These are phyloP conservation scores for Omphalotus olearius DNA, from an alignment of 1,284 basidiomycete genomes.

Conservation along the genomic window DNA sequence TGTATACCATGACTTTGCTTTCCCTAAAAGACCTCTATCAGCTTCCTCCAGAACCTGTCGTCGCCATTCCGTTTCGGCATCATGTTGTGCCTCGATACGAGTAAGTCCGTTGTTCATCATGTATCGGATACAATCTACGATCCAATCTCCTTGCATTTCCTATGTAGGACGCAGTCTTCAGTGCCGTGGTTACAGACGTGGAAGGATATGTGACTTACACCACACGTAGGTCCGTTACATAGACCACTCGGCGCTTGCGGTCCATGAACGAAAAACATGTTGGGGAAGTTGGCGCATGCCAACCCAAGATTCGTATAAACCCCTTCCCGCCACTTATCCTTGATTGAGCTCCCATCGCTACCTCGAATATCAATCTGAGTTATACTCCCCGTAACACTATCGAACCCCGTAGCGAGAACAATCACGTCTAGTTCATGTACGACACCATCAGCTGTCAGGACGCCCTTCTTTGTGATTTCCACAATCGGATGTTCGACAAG, in stretches of 20 bases:
- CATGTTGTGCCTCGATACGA: slow-evolving; percentile 17
- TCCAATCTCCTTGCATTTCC: slow-evolving; percentile 24
- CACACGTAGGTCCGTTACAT: slow-evolving; percentile 22
- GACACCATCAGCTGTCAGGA: slow-evolving; percentile 19
- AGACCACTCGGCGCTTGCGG: slow-evolving; percentile 22
- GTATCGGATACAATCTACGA: slow-evolving; percentile 19
- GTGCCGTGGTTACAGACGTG: neutral
- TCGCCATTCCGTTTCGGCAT: slow-evolving; percentile 19
- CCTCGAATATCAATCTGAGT: slow-evolving; percentile 22
- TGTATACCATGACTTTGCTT: slow-evolving; percentile 4
- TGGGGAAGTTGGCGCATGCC: slow-evolving; percentile 19
- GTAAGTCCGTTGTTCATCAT: slow-evolving; percentile 17
- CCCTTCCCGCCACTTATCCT: slow-evolving; percentile 21
- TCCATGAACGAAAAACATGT: slow-evolving; percentile 25
- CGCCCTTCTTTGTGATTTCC: slow-evolving; percentile 18
- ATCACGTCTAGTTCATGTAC: slow-evolving; percentile 23
- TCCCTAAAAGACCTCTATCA: neutral
- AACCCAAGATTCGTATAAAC: slow-evolving; percentile 22
- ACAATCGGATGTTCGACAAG: slow-evolving; percentile 19
- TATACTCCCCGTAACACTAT: slow-evolving; percentile 23
- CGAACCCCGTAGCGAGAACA: slow-evolving; percentile 24
- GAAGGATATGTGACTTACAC: slow-evolving; percentile 12
- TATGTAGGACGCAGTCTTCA: slow-evolving; percentile 1
- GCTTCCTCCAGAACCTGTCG: slow-evolving; percentile 1
- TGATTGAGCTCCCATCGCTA: slow-evolving; percentile 16